phyloP scores from a whole-genome alignment of 2,329 filamentous ascomycete genomes.

The Xylogone sp. region DNA sequence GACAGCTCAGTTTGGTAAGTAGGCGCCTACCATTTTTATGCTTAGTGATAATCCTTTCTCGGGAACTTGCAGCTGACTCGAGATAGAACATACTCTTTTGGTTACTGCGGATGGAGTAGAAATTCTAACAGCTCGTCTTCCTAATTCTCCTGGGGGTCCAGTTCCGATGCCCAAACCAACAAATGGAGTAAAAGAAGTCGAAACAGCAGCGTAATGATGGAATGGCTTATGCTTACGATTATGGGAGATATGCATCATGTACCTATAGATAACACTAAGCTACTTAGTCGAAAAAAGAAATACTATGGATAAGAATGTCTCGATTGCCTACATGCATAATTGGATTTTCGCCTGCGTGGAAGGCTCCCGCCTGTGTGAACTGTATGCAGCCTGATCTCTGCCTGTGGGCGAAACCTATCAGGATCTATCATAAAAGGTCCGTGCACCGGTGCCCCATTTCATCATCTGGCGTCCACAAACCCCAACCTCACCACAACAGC shows the following conservation, averaged over 20 bases:
- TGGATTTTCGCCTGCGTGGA: not conserved
- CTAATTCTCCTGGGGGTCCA: constrained; percentile 69
- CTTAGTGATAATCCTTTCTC: too few relatives aligned
- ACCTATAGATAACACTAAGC: not conserved
- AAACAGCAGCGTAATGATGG: not conserved
- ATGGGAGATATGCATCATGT: not conserved
- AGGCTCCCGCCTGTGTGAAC: not conserved
- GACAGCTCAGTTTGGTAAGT: constrained; percentile 87
- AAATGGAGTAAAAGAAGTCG: constrained; percentile 14
- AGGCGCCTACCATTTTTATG: not conserved
- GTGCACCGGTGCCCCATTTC: constrained; percentile 18
- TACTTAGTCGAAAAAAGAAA: not conserved
- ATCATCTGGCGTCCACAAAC: constrained; percentile 13
- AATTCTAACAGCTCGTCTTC: constrained; percentile 63
- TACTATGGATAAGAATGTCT: not conserved
- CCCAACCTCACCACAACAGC: constrained; percentile 10
- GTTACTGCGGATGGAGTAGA: constrained; percentile 82
- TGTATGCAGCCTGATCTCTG: not conserved
- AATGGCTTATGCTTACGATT: not conserved
- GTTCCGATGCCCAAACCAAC: constrained; percentile 49
- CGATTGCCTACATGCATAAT: not conserved
- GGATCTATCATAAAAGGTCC: not conserved
- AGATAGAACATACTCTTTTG: constrained; percentile 73
- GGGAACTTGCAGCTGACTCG: constrained; percentile 12
- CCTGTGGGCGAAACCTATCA: not conserved